Percentiles rank a stretch among this genome's conserved stretches.
phyloP scores from a whole-genome alignment of 768 basidiomycete genomes.

The Boletus patriciae region DNA sequence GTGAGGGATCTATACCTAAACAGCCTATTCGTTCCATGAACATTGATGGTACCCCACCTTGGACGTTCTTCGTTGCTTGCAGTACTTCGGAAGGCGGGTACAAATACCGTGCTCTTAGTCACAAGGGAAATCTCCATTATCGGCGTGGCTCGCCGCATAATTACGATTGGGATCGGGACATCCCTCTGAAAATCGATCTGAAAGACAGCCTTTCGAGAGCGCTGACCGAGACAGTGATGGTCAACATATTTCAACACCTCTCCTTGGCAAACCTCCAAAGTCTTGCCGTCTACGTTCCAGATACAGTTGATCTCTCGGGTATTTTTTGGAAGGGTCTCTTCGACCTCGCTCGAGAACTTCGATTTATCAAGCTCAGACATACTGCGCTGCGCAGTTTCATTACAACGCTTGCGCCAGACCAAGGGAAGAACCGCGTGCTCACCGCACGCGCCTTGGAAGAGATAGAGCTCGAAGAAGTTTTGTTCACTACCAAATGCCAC shows the following conservation, averaged over 20 bases:
- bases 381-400: background rate
- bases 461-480: background rate
- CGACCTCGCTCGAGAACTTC: background rate
- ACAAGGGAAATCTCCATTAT: background rate
- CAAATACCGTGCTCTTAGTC: background rate
- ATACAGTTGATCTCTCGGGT: background rate
- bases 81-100: background rate
- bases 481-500: background rate
- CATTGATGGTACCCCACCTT: background rate
- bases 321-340: background rate
- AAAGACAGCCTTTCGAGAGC: background rate
- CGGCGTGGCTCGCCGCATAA: no score
- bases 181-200: conserved; percentile 1
- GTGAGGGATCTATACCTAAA: background rate
- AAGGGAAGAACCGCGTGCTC: background rate
- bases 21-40: background rate
- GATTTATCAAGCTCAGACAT: background rate
- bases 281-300: background rate
- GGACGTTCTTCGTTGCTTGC: background rate
- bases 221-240: background rate
- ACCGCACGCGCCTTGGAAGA: background rate
- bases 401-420: background rate
- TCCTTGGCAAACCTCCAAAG: background rate
- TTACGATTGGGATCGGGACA: background rate
- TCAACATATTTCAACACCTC: background rate